Percentiles rank a stretch among this genome's conserved stretches.
These are phyloP conservation scores for Ramaria rubella DNA, from an alignment of 768 basidiomycete genomes.

Conservation along the genomic window DNA sequence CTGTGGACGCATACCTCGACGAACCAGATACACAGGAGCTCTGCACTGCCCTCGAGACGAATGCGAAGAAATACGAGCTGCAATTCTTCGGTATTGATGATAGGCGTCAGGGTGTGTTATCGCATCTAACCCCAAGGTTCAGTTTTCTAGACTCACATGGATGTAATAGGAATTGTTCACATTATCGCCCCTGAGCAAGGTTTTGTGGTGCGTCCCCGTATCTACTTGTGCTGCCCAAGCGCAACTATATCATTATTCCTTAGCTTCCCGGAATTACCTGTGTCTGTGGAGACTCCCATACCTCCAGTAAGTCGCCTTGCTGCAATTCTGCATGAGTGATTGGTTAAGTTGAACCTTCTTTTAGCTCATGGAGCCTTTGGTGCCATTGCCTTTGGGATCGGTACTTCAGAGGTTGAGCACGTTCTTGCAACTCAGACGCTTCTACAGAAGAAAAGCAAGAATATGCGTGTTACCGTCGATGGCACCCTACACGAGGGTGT, in stretches of 20 bases:
- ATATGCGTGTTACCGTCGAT: constrained; percentile 87
- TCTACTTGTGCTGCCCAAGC: background rate
- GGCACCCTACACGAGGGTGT: constrained; percentile 77
- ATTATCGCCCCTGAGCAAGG: constrained; percentile 93
- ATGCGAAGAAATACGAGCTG: constrained; percentile 86
- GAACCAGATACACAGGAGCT: constrained; percentile 85
- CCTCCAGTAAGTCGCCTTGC: constrained; percentile 61
- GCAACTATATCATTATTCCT: background rate
- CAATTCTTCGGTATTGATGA: constrained; percentile 91
- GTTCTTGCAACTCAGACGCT: constrained; percentile 90
- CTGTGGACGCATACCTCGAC: constrained; percentile 64
- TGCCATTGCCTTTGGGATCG: constrained; percentile 88
- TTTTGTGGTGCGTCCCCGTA: constrained; percentile 62
- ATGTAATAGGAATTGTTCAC: constrained; percentile 63
- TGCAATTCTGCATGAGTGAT: too few species aligned
- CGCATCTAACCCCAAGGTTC: too few species aligned
- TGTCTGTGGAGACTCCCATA: constrained; percentile 92
- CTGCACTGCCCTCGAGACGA: constrained; percentile 76
- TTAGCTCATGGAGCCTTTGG: constrained; percentile 91
- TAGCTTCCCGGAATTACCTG: constrained; percentile 73
- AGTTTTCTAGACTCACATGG: background rate
- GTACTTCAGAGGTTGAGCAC: constrained; percentile 91
- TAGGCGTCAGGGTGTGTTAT: constrained; percentile 81
- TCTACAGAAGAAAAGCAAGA: constrained; percentile 81
- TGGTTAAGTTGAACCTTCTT: too few species aligned